Evolutionary conservation across 441 rosid genomes (phyloP).

Genomic region (Euphorbia celastroides): DNA sequence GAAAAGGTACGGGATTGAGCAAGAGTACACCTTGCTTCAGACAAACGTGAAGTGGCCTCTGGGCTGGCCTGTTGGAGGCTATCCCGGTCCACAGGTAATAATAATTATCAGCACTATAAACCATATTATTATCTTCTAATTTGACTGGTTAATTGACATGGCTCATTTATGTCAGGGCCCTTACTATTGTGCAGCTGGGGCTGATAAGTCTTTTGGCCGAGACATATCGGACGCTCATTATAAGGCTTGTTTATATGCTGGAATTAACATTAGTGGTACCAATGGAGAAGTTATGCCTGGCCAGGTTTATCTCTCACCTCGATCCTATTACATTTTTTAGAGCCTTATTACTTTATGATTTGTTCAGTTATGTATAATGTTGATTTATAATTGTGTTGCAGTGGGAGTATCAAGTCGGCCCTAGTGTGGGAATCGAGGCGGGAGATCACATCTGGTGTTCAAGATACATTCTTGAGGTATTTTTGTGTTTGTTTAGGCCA

Average conservation of each 20-base stretch:
- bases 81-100: conserved; percentile 94
- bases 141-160: background rate
- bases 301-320: conserved; percentile 50
- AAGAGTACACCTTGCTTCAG: conserved; percentile 94
- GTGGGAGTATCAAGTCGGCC: conserved; percentile 99
- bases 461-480: conserved; percentile 94
- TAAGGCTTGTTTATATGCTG: conserved; percentile 95
- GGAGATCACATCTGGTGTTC: conserved; percentile 94
- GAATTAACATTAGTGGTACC: conserved; percentile 89
- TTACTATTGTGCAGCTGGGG: conserved; percentile 96
- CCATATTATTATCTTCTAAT: background rate
- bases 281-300: conserved; percentile 99
- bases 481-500: too few relatives aligned
- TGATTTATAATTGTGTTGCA: conserved; percentile 26
- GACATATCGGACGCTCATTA: conserved; percentile 98
- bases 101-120: background rate
- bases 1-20: conserved; percentile 90
- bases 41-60: conserved; percentile 86
- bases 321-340: background rate
- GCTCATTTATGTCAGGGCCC: conserved; percentile 62
- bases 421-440: conserved; percentile 94
- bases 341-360: background rate
- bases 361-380: conserved; percentile 4
- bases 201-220: conserved; percentile 91
- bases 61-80: conserved; percentile 99